Evolutionary conservation across 2,329 filamentous ascomycete genomes (phyloP).

Genomic region (Hypoxylon sp.): DNA sequence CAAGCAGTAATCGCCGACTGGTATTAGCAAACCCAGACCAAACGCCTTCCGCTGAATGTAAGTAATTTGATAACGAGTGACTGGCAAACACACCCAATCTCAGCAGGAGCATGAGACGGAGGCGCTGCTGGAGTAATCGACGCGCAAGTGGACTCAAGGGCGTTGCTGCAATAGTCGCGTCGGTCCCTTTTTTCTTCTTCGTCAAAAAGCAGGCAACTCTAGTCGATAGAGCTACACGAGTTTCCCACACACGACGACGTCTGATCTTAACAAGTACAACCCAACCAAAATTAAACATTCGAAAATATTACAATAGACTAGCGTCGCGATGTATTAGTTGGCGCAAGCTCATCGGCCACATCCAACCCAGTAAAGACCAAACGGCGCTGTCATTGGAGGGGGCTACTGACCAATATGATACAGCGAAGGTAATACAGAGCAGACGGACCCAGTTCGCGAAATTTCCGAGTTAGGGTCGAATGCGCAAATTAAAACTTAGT

Average conservation of each 20-base stretch:
- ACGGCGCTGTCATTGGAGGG: constrained; percentile 47
- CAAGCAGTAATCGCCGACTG: constrained; percentile 13
- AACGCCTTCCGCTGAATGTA: constrained; percentile 20
- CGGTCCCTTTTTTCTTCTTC: constrained; percentile 16
- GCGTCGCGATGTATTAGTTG: constrained; percentile 44
- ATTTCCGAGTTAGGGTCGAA: constrained; percentile 41
- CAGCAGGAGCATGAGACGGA: constrained; percentile 38
- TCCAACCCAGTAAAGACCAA: constrained; percentile 24
- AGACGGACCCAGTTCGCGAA: constrained; percentile 49
- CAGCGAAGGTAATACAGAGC: constrained; percentile 51
- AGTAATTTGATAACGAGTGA: constrained; percentile 41
- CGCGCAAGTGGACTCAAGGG: constrained; percentile 17
- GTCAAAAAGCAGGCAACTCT: constrained; percentile 32
- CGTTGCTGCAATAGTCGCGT: constrained; percentile 25
- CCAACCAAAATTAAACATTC: constrained; percentile 51
- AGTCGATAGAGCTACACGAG: constrained; percentile 35
- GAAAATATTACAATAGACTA: constrained; percentile 50
- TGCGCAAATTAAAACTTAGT: constrained; percentile 40
- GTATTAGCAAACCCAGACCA: constrained; percentile 10
- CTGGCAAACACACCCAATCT: constrained; percentile 36
- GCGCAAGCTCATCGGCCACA: constrained; percentile 32
- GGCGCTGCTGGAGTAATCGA: constrained; percentile 33
- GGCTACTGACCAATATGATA: constrained; percentile 59
- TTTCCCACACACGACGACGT: constrained; percentile 23
- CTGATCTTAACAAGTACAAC: constrained; percentile 36